Evolutionary conservation across 768 basidiomycete species (phyloP), one percentile per base, ranked within the genome.

Genomic region (Dentipellis sp.): DNA sequence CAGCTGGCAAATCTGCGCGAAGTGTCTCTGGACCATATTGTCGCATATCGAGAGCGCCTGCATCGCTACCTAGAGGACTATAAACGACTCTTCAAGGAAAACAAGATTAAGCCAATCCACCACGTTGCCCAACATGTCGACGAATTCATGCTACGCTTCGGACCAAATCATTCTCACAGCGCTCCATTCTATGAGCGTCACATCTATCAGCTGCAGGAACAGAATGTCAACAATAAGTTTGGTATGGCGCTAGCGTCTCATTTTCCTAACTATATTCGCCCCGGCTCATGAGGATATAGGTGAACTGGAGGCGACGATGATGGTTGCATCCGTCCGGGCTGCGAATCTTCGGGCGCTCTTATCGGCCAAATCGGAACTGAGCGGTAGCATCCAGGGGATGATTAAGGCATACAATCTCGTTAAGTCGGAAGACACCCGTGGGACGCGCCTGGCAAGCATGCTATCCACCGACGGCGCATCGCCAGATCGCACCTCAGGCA

Each of bases 91-190:
- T 74, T 63, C 55, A 62, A 59, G 1, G 64, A 66, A 4, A 47
- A 59, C 10, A 55, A 53, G 4, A 57, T 72, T 9, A 60, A 56
- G 11, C 72, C 71, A 0, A 66, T 60, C 19, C 66, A 71, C 17
- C 73, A 74, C 47, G 50, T 63, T 7, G 64, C 69, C 2, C 61
- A 71, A 8, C 72, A 74, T 56, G 61, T 71, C 16, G 62, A 59
- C 0, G 55, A 67, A 8, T 56, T 63, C 35, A 53, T 73, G 6
- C 40, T 57, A 1, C 49, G 57, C 0, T 72, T 68, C 52, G 71
- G 73, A 0, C 71, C 72, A 0, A 42, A 52, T 0, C 68, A 69
- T 50, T 56, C 63, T 2, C 56, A 52, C 16, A 53, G 48, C 2
- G 60, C 21, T 12, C 52, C 17, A 7, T 48, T 47, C 48, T 61